Evolutionary conservation across 2,329 filamentous ascomycete species (phyloP).

Genomic region (Simplicillium sp.): DNA sequence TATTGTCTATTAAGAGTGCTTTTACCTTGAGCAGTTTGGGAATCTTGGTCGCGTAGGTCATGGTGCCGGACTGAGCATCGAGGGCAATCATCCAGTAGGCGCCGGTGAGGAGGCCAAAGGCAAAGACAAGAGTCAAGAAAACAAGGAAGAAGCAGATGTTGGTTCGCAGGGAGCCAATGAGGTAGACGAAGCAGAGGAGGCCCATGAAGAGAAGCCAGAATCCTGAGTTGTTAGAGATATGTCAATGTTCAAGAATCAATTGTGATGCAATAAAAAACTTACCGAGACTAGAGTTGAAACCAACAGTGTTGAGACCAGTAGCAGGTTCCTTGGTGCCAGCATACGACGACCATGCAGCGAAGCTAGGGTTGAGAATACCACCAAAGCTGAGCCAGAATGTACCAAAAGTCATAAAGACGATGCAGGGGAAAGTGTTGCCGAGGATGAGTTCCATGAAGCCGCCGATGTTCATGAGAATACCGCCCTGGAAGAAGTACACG

Average conservation of each 20-base stretch:
- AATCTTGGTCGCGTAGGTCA: conserved; percentile 17
- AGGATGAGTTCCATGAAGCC: conserved; percentile 4
- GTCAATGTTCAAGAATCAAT: too few species aligned
- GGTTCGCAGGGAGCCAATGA: conserved; percentile 55
- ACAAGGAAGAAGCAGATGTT: conserved; percentile 55
- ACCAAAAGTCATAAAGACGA: conserved; percentile 6
- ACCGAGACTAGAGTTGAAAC: conserved; percentile 4
- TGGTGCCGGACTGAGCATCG: conserved; percentile 8
- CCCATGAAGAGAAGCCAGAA: conserved; percentile 56
- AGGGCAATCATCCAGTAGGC: conserved; percentile 45
- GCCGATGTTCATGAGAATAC: conserved; percentile 5
- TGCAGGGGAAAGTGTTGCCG: conserved; percentile 5
- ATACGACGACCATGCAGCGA: conserved; percentile 3
- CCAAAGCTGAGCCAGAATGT: conserved; percentile 5
- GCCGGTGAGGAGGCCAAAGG: conserved; percentile 46
- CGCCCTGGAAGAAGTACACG: conserved; percentile 5
- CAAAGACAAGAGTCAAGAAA: conserved; percentile 31
- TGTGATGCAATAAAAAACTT: too few species aligned
- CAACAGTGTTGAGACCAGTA: neutral
- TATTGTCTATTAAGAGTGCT: neutral
- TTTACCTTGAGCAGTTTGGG: conserved; percentile 18
- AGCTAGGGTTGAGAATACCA: conserved; percentile 2
- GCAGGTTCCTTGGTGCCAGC: neutral
- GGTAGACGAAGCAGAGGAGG: conserved; percentile 49
- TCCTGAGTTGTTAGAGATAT: neutral